Percentiles rank a stretch among this genome's conserved stretches.
Evolutionary conservation across 331 rosid genomes (phyloP).

Genomic region (Dryas integrifolia): DNA sequence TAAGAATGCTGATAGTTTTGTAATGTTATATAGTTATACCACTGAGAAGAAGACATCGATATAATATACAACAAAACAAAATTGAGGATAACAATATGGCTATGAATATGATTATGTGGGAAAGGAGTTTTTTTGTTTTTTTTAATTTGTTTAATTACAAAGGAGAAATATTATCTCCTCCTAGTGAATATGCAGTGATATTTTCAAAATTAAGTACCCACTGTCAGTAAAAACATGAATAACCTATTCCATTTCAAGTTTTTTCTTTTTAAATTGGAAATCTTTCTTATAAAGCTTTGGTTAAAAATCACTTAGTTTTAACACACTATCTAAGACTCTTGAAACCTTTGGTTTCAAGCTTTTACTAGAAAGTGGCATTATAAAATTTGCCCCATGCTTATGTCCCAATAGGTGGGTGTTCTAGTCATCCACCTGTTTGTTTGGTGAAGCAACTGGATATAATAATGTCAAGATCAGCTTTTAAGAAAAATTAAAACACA

Average conservation of each 20-base stretch:
- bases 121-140: neutral
- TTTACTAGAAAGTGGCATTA: neutral
- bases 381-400: neutral
- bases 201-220: neutral
- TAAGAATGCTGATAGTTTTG: slow-evolving; percentile 6
- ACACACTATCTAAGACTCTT: neutral
- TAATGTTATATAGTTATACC: neutral
- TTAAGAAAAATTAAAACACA: neutral
- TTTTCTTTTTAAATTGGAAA: neutral
- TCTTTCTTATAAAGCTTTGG: too few species aligned
- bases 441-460: neutral
- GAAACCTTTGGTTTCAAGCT: neutral
- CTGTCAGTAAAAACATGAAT: neutral
- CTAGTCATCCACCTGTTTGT: neutral
- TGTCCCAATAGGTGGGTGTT: neutral
- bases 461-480: neutral
- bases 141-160: neutral
- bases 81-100: neutral
- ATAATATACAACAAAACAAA: neutral
- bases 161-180: neutral
- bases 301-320: neutral
- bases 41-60: neutral
- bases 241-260: neutral
- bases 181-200: neutral
- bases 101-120: neutral